Percentiles rank a stretch among this genome's conserved stretches.
Conservation (phyloP, 2,329 filamentous ascomycete genomes). For the Camptophora hylomeconis region DNA sequence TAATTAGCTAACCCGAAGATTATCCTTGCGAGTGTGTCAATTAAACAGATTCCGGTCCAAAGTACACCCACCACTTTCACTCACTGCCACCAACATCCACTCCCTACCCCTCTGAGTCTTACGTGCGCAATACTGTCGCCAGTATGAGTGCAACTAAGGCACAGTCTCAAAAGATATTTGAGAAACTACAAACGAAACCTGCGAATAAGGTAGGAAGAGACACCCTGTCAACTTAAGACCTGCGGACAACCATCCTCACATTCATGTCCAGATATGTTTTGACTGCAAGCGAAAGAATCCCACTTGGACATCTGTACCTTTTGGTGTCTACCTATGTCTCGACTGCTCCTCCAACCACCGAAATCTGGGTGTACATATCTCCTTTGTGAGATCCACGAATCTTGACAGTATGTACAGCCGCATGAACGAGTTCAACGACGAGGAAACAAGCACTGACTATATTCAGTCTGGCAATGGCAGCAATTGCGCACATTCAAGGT, state of each 20-base stretch:
- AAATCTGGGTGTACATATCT: constrained; percentile 96
- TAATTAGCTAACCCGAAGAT: no score
- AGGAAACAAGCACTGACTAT: constrained; percentile 14
- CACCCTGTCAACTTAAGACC: constrained; percentile 20
- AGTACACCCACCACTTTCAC: no score
- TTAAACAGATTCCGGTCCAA: no score
- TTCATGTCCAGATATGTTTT: constrained; percentile 66
- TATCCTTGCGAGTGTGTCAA: no score
- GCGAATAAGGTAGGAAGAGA: constrained; percentile 91
- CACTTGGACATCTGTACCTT: constrained; percentile 94
- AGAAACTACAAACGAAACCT: constrained; percentile 87
- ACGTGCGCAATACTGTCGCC: no score
- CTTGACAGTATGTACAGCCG: constrained; percentile 82
- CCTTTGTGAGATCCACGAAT: constrained; percentile 95
- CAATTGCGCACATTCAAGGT: constrained; percentile 97
- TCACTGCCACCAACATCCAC: no score
- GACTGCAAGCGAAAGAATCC: constrained; percentile 96
- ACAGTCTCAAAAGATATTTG: constrained; percentile 93
- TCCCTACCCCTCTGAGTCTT: no score
- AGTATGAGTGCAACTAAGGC: constrained; percentile 69
- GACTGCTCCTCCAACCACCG: constrained; percentile 96
- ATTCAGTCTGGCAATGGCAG: constrained; percentile 91
- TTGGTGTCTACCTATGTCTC: constrained; percentile 94
- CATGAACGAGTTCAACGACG: constrained; percentile 3
- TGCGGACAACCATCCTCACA: constrained; percentile 9